A percentile compares a stretch with the other conserved stretches of the same genome.
phyloP scores from a whole-genome alignment of 2,329 filamentous ascomycete genomes.

The Torrubiella hemipterigena region DNA sequence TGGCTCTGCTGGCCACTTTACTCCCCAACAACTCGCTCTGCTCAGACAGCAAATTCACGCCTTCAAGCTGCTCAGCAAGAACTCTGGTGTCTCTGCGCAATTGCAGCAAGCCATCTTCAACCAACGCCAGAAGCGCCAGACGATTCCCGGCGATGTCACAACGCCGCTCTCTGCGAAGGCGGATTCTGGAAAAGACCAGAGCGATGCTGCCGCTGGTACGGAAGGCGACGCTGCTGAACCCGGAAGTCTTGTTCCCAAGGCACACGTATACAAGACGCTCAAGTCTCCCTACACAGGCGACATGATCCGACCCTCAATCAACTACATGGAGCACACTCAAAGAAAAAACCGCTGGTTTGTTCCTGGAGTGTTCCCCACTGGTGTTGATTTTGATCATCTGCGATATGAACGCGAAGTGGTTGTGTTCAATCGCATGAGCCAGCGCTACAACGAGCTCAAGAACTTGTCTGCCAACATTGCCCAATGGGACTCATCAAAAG shows the following conservation, averaged over 20 bases:
- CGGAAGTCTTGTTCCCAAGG: constrained; percentile 21
- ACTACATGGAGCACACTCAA: constrained; percentile 66
- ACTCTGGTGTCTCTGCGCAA: constrained; percentile 63
- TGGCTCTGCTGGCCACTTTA: constrained; percentile 47
- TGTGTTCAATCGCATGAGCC: constrained; percentile 79
- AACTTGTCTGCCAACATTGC: constrained; percentile 74
- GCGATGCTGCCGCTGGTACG: constrained; percentile 23
- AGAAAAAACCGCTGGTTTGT: constrained; percentile 70
- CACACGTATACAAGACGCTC: constrained; percentile 56
- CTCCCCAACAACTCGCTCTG: constrained; percentile 64
- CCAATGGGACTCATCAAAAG: constrained; percentile 71
- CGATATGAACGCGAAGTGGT: constrained; percentile 80
- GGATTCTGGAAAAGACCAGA: constrained; percentile 13
- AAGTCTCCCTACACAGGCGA: constrained; percentile 56
- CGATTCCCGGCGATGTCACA: constrained; percentile 36
- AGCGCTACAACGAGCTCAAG: constrained; percentile 75
- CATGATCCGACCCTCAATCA: constrained; percentile 48
- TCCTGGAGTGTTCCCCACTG: constrained; percentile 78
- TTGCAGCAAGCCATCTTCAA: constrained; percentile 78
- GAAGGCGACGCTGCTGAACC: constrained; percentile 21
- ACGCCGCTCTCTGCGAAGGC: constrained; percentile 22
- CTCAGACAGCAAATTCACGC: constrained; percentile 80
- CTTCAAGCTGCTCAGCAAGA: constrained; percentile 83
- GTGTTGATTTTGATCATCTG: constrained; percentile 76
- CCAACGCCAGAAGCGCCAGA: constrained; percentile 52